These are phyloP conservation scores for Lophium mytilinum DNA, from an alignment of 495 filamentous ascomycete genomes.

Conservation along the genomic window DNA sequence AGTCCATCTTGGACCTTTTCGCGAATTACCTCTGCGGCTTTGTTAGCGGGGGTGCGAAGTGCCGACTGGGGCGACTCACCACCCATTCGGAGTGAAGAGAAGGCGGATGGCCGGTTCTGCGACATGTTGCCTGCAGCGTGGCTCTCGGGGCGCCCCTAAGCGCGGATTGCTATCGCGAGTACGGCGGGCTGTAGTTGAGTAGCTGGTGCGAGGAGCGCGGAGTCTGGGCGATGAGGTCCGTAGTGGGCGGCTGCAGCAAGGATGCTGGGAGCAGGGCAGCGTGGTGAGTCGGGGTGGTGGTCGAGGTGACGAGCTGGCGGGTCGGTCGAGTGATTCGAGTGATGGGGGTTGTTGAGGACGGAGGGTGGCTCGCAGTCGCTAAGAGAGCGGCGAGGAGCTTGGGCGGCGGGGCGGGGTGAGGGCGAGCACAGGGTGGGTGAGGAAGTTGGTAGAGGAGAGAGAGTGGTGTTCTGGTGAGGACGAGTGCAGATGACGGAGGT, in stretches of 20 bases:
- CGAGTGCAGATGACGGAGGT: background rate
- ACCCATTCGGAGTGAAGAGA: constrained; percentile 73
- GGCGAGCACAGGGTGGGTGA: background rate
- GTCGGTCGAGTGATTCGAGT: constrained; percentile 14
- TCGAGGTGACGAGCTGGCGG: background rate
- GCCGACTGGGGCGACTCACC: constrained; percentile 44
- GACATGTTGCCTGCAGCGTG: constrained; percentile 47
- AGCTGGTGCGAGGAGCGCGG: constrained; percentile 37
- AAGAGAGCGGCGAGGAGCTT: background rate
- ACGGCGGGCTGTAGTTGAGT: constrained; percentile 43
- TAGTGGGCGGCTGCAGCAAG: constrained; percentile 39
- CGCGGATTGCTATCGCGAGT: constrained; percentile 34
- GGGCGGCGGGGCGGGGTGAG: background rate
- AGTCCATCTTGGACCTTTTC: constrained; percentile 98
- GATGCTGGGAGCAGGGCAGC: background rate
- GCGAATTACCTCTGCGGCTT: constrained; percentile 76
- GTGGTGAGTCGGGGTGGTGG: constrained; percentile 7
- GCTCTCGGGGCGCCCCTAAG: constrained; percentile 7
- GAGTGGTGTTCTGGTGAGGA: background rate
- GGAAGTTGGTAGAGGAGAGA: background rate
- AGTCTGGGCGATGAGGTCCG: constrained; percentile 41
- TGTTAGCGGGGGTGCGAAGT: constrained; percentile 18
- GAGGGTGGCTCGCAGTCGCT: constrained; percentile 18
- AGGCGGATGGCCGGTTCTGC: constrained; percentile 65
- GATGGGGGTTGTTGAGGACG: constrained; percentile 7